Evolutionary conservation across 805 yeast species (phyloP), one percentile per base, ranked within the genome.

Genomic region (Candida awuae): DNA sequence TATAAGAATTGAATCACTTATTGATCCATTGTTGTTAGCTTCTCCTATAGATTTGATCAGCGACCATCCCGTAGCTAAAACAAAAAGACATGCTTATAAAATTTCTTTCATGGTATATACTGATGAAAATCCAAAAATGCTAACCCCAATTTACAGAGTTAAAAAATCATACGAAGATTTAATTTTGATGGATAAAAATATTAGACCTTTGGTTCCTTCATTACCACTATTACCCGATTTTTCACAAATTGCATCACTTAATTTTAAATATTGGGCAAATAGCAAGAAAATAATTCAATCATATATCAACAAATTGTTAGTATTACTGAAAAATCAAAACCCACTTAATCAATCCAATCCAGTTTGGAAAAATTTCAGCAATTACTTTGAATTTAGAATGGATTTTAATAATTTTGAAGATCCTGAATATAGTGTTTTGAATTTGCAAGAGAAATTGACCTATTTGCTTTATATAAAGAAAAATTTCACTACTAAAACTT

Each of bases 81-180:
- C 31, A 7, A 68, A 68, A 46, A 48, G 64, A 1, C 82, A 75
- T 29, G 86, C 80, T 30, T 78, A 82, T 14, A 61, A 61, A 21
- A 67, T 83, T 17, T 66, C 82, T 1, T 68, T 88, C 38, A 70
- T 80, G 14, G 75, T 83, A 4, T 62, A 70, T 33, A 90, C 83
- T 48, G 70, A 77, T 25, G 75, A 68, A 18, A 61, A 67, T 29
- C 77, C 77, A 44, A 47, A 50, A 6, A 85, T 79, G 49, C 71
- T 84, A 66, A 59, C 54, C 23, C 61, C 61, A 22, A 48, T 61
- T 32, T 88, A 94, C 81, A 69, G 77, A 48, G 75, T 85, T 38
- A 65, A 76, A 30, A 86, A 86, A 52, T 58, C 76, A 2, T 71
- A 77, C 42, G 62, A 72, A 1, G 80, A 79, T 49, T 61, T 90